A percentile compares a stretch with the other conserved stretches of the same genome.
phyloP scores from a whole-genome alignment of 257 asterid species.

The Ligustrum vulgare region DNA sequence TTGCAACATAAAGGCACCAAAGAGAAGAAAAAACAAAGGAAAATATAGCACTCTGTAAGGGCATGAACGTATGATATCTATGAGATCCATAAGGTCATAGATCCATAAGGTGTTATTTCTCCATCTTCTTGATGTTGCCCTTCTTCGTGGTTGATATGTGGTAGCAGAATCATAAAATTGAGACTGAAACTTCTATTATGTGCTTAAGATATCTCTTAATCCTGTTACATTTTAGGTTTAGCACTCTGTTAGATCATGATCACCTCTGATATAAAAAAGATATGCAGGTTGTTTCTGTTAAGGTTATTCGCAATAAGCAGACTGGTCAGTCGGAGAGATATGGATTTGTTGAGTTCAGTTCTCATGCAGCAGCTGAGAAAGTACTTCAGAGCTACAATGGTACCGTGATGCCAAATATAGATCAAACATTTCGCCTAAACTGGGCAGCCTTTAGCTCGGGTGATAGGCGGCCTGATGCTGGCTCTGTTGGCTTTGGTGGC shows the following conservation, averaged over 20 bases:
- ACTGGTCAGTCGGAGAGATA: constrained; percentile 87
- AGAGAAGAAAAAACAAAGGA: neutral
- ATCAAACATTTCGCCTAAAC: constrained; percentile 77
- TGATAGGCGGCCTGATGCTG: constrained; percentile 70
- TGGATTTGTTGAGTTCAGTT: constrained; percentile 72
- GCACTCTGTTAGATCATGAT: constrained; percentile 4
- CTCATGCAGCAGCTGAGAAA: constrained; percentile 74
- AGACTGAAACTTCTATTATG: neutral
- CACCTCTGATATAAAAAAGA: constrained; percentile 12
- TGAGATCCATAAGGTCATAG: neutral
- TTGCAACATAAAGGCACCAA: neutral
- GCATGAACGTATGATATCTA: neutral
- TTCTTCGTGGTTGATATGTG: neutral
- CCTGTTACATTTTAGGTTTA: constrained; percentile 3
- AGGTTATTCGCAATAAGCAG: constrained; percentile 81
- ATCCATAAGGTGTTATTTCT: neutral
- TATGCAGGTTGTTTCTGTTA: constrained; percentile 64
- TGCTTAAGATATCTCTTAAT: neutral
- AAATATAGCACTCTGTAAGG: neutral
- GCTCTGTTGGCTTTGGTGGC: constrained; percentile 11
- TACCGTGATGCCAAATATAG: constrained; percentile 69
- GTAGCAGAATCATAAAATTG: neutral
- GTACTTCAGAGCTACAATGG: constrained; percentile 68
- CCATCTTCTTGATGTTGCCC: neutral
- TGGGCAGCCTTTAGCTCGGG: constrained; percentile 87